Evolutionary conservation across 768 basidiomycete genomes (phyloP).

Genomic region (Tephrocybe sp.): DNA sequence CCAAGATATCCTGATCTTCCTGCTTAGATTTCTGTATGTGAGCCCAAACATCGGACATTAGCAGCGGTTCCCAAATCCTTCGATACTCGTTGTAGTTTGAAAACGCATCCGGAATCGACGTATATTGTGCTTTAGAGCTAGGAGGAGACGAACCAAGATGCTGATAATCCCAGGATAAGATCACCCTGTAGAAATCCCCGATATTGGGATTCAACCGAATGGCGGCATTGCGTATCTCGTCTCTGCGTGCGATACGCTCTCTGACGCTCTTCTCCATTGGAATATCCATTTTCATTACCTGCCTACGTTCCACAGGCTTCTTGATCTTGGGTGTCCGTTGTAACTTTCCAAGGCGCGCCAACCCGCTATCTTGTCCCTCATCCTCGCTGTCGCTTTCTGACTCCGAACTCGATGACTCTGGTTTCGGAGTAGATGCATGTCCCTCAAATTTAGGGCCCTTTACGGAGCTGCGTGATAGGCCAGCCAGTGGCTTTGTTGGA

Average conservation of each 20-base stretch:
- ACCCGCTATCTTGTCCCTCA: conserved; percentile 41
- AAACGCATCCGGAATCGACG: conserved; percentile 66
- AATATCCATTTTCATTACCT: conserved; percentile 61
- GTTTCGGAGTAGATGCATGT: conserved; percentile 17
- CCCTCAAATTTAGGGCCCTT: conserved; percentile 29
- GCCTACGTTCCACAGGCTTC: conserved; percentile 56
- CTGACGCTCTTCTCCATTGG: conserved; percentile 43
- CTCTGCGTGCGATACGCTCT: conserved; percentile 51
- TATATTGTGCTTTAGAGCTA: conserved; percentile 31
- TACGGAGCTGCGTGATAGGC: conserved; percentile 7
- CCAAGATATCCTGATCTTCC: conserved; percentile 48
- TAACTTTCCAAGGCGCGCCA: conserved; percentile 55
- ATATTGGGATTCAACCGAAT: conserved; percentile 83
- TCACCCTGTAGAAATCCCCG: conserved; percentile 66
- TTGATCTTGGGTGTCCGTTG: conserved; percentile 60
- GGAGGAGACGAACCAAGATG: conserved; percentile 65
- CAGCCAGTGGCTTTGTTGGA: conserved; percentile 19
- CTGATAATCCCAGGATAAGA: conserved; percentile 87
- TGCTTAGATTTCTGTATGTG: conserved; percentile 81
- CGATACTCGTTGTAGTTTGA: conserved; percentile 63
- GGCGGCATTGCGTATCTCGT: conserved; percentile 59
- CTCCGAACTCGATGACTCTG: conserved; percentile 39
- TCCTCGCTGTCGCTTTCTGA: conserved; percentile 44
- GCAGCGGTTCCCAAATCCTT: conserved; percentile 76
- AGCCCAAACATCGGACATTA: conserved; percentile 89